phyloP scores from a whole-genome alignment of 2,329 filamentous ascomycete species.

The Remersonia thermophila region DNA sequence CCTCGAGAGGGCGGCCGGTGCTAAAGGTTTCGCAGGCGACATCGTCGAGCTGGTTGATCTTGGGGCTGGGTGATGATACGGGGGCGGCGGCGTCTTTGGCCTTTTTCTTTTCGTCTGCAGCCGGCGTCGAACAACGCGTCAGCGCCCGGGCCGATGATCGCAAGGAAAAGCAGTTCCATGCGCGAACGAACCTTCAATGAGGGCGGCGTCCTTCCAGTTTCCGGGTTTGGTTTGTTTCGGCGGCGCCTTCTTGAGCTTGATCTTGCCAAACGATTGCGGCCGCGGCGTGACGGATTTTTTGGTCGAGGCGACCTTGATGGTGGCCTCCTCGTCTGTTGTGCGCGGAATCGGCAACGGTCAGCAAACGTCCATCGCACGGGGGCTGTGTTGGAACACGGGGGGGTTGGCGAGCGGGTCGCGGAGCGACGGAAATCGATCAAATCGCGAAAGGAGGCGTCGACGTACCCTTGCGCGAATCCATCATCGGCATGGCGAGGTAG shows the following conservation, averaged over 20 bases:
- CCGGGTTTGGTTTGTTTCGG: conserved; percentile 55
- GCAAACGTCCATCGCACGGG: background rate
- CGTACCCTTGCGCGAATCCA: conserved; percentile 22
- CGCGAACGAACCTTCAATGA: conserved; percentile 38
- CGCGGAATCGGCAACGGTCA: background rate
- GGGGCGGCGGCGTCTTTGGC: conserved; percentile 29
- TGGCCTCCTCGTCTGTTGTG: conserved; percentile 38
- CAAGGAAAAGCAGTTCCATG: background rate
- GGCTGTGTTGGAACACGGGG: no score
- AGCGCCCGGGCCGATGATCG: background rate
- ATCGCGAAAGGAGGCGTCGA: background rate
- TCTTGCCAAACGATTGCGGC: conserved; percentile 29
- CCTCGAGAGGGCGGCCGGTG: conserved; percentile 70
- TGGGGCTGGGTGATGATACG: conserved; percentile 38
- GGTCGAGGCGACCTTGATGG: conserved; percentile 47
- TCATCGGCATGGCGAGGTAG: conserved; percentile 10
- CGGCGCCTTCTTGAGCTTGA: conserved; percentile 51
- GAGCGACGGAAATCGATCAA: background rate
- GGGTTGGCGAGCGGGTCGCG: background rate
- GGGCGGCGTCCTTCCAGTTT: conserved; percentile 58
- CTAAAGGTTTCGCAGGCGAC: conserved; percentile 66
- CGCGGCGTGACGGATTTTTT: conserved; percentile 35
- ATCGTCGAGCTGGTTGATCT: conserved; percentile 61
- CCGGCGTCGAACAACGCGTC: background rate
- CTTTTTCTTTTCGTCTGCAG: conserved; percentile 44